Percentiles rank a stretch among this genome's conserved stretches.
phyloP scores from a whole-genome alignment of 1,284 basidiomycete genomes.

The Ustilago esculenta region DNA sequence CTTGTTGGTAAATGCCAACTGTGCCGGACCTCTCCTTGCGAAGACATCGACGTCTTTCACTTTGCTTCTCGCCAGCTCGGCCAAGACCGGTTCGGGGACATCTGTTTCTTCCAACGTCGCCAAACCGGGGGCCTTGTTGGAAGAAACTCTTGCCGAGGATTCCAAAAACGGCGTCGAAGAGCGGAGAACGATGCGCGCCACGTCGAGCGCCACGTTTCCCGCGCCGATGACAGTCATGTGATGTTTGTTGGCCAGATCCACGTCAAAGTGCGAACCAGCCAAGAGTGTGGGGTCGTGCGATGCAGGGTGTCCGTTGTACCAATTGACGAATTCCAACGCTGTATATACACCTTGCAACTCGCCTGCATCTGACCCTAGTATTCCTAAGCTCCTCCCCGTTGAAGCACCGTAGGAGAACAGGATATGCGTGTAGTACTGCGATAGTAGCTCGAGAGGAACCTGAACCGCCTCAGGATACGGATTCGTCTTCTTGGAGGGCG shows the following conservation, averaged over 20 bases:
- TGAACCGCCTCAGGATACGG: constrained; percentile 71
- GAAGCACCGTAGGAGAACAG: constrained; percentile 84
- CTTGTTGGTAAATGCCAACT: constrained; percentile 93
- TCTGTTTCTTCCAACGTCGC: constrained; percentile 79
- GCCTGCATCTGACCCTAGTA: constrained; percentile 70
- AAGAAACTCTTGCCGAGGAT: constrained; percentile 10
- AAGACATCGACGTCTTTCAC: constrained; percentile 84
- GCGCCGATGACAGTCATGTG: constrained; percentile 90
- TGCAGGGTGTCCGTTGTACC: constrained; percentile 92
- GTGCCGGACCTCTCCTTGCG: constrained; percentile 84
- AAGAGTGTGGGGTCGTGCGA: constrained; percentile 56
- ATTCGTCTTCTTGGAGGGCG: constrained; percentile 29
- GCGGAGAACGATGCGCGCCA: constrained; percentile 86
- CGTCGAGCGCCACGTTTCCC: constrained; percentile 94
- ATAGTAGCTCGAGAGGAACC: constrained; percentile 73
- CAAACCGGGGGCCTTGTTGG: constrained; percentile 64
- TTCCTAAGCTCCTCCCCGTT: constrained; percentile 69
- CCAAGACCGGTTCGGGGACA: constrained; percentile 80
- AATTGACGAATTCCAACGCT: constrained; percentile 88
- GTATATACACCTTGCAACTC: constrained; percentile 74
- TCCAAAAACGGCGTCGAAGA: constrained; percentile 44
- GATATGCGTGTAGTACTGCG: constrained; percentile 80
- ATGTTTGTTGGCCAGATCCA: constrained; percentile 71
- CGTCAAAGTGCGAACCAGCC: constrained; percentile 47
- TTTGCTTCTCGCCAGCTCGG: constrained; percentile 74